Evolutionary conservation across 148 eudicot species (phyloP).

Genomic region (Bassia scoparia): DNA sequence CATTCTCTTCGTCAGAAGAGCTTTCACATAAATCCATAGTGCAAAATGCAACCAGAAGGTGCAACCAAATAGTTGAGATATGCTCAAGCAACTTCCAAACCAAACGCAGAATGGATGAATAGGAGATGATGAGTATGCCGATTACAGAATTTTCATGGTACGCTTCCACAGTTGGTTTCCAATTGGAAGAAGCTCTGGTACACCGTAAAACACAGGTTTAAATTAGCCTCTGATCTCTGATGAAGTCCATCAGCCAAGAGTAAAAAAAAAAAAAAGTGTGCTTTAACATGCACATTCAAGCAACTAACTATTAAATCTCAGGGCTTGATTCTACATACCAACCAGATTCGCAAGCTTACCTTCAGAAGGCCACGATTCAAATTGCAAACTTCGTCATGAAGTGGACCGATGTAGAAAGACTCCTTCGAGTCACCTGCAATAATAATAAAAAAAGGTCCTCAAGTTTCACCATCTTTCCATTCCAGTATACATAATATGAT

Average conservation of each 20-base stretch:
- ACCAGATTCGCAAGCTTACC: conserved; percentile 34
- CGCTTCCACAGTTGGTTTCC: conserved; percentile 32
- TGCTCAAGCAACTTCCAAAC: background rate
- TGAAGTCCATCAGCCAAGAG: background rate
- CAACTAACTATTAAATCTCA: background rate
- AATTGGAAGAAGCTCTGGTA: conserved; percentile 34
- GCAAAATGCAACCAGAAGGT: background rate
- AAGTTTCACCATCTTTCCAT: conserved; percentile 4
- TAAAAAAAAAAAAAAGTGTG: background rate
- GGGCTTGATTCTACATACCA: conserved; percentile 3
- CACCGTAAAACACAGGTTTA: background rate
- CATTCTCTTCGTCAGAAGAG: background rate
- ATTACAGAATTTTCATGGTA: conserved; percentile 43
- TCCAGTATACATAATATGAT: background rate
- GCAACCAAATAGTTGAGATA: background rate
- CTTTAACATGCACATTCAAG: background rate
- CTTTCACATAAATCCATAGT: background rate
- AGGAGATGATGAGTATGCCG: conserved; percentile 24
- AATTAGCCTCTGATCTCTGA: background rate
- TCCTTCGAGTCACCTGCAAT: conserved; percentile 71
- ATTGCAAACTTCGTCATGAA: conserved; percentile 31
- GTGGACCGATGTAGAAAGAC: conserved; percentile 60
- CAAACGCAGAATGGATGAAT: background rate
- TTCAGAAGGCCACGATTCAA: conserved; percentile 74
- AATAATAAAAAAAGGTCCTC: background rate